Percentiles rank a stretch among this genome's conserved stretches.
phyloP scores from a whole-genome alignment of 2,329 filamentous ascomycete species.

The Helotiales sp. region DNA sequence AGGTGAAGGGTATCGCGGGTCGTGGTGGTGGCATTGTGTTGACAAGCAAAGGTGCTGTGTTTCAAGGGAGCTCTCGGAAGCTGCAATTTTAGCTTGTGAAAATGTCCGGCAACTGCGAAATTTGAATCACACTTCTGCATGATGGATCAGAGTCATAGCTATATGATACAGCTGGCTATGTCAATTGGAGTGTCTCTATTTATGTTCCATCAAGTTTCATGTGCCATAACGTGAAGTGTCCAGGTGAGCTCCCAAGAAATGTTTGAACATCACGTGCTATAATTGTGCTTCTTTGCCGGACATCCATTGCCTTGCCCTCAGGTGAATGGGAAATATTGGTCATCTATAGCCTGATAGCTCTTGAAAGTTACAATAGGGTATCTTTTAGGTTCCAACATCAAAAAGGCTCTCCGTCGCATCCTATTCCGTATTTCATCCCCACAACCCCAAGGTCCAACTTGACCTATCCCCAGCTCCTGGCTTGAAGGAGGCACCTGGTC shows the following conservation, averaged over 20 bases:
- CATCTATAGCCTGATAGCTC: background rate
- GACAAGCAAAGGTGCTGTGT: constrained; percentile 9
- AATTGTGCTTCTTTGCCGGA: background rate
- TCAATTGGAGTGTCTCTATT: no score
- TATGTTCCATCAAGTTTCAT: no score
- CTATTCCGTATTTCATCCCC: constrained; percentile 41
- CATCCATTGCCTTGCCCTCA: no score
- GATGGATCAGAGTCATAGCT: no score
- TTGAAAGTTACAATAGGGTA: background rate
- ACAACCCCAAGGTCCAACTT: constrained; percentile 63
- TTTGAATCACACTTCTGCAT: background rate
- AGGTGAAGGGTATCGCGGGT: constrained; percentile 26
- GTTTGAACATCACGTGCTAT: background rate
- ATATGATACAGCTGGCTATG: background rate
- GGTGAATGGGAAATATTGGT: background rate
- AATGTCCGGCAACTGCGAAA: background rate
- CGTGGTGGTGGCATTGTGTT: constrained; percentile 24
- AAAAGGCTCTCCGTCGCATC: background rate
- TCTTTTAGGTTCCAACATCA: background rate
- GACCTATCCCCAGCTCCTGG: constrained; percentile 40
- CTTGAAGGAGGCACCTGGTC: constrained; percentile 51
- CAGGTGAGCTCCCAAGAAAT: no score
- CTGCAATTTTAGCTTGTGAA: constrained; percentile 2
- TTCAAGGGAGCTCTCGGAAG: background rate
- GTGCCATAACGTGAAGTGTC: no score